Conservation (phyloP, 495 filamentous ascomycete species). For the Aspergillus saccharolyticus region DNA sequence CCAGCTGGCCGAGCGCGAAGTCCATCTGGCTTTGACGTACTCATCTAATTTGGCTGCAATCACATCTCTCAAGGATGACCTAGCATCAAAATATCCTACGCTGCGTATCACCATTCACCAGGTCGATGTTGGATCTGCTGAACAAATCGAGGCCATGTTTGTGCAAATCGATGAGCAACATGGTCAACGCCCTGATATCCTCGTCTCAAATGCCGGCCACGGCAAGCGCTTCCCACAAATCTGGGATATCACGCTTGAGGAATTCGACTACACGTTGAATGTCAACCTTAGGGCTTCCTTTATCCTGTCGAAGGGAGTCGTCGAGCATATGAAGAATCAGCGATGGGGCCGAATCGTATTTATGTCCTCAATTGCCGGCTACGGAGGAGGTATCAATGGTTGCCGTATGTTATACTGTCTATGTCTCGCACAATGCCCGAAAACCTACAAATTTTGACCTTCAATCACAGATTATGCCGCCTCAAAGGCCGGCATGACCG, state of each 20-base stretch:
- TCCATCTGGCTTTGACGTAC: conserved; percentile 59
- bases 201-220: conserved; percentile 55
- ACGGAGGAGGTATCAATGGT: conserved; percentile 63
- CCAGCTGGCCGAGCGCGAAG: conserved; percentile 48
- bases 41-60: conserved; percentile 46
- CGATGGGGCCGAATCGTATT: conserved; percentile 65
- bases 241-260: conserved; percentile 52
- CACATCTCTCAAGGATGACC: conserved; percentile 38
- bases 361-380: conserved; percentile 62
- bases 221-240: conserved; percentile 46
- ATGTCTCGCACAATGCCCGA: background rate
- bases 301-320: conserved; percentile 58
- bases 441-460: background rate
- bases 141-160: conserved; percentile 49
- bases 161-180: conserved; percentile 47
- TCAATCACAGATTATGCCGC: conserved; percentile 54
- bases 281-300: conserved; percentile 64
- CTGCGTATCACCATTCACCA: conserved; percentile 51
- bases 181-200: conserved; percentile 54
- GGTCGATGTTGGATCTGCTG: conserved; percentile 50
- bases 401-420: conserved; percentile 40
- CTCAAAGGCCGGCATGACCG: conserved; percentile 58
- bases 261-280: conserved; percentile 62
- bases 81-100: conserved; percentile 25
- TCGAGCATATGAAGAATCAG: conserved; percentile 58